Evolutionary conservation across 345 rosid genomes (phyloP), one percentile per base, ranked within the genome.

Genomic region (Eucalyptus viminalis): DNA sequence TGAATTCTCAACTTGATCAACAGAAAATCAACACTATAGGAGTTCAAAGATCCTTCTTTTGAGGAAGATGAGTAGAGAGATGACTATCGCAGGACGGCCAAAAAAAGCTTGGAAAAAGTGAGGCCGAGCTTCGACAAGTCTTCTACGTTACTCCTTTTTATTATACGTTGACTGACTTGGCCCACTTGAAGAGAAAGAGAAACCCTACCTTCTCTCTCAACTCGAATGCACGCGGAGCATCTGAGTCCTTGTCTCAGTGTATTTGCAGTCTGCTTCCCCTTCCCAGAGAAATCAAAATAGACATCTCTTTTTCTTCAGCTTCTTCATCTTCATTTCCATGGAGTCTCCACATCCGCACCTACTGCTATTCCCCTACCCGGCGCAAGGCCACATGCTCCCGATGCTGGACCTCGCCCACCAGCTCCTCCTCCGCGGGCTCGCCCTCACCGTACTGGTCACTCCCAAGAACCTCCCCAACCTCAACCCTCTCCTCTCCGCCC

Each of bases 341-440:
- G 81, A 21, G 60, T 31, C 87, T 69, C 51, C 24, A 87, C 62
- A 86, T 54, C 45, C 53, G 29, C 98, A 96, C 90, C 37, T 97
- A 27, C 90, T 95, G 27, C 90, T 96, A 72, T 95, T 96, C 86
- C 97, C 97, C 2, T 93, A 90, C 90, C 97, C 98, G 51, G 98
- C 97, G 3, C 96, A 95, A 89, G 98, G 98, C 89, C 98, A 96
- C 92, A 86, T 87, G 67, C 94, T 95, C 16, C 88, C 97, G 7
- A 94, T 94, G 15, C 91, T 94, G 4, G 95, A 95, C 91, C 50
- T 95, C 83, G 80, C 88, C 85, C 85, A 86, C 87, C 58, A 44
- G 47, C 87, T 90, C 80, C 60, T 86, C 91, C 93, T 67, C 88
- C 95, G 24, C 45, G 88, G 89, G 14, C 21, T 95, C 72, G 83